phyloP scores from a whole-genome alignment of 208 protist genomes.

The Trypanosoma platydactyli region DNA sequence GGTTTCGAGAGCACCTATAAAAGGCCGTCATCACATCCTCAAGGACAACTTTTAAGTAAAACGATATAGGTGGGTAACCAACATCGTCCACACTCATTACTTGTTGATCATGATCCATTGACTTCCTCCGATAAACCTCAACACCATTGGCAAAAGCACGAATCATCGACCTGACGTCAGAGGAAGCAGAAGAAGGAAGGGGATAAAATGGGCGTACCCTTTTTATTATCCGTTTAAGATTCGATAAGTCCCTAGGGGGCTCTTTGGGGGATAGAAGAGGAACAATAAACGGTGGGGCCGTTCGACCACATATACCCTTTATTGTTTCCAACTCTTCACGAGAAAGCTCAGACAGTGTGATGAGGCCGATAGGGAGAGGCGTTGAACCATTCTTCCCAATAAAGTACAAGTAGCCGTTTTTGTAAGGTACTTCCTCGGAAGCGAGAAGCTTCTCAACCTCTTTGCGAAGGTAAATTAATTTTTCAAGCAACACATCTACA shows the following conservation, averaged over 20 bases:
- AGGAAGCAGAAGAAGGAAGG: slow-evolving; percentile 15
- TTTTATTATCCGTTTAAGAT: neutral
- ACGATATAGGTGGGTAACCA: slow-evolving; percentile 20
- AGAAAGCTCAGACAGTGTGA: slow-evolving; percentile 12
- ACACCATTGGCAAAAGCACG: slow-evolving; percentile 5
- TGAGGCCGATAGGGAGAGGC: slow-evolving; percentile 20
- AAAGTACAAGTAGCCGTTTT: slow-evolving; percentile 25
- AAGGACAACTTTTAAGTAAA: slow-evolving; percentile 17
- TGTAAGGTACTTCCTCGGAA: neutral
- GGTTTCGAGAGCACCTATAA: neutral
- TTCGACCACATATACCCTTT: slow-evolving; percentile 8
- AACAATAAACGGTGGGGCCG: slow-evolving; percentile 11
- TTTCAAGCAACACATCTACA: slow-evolving; percentile 16
- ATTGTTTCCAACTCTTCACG: slow-evolving; percentile 1
- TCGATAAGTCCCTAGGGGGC: neutral
- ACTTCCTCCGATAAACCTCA: neutral
- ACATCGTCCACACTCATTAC: neutral
- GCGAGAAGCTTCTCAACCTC: slow-evolving; percentile 7
- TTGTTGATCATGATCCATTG: neutral
- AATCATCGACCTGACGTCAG: slow-evolving; percentile 12
- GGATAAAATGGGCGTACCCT: slow-evolving; percentile 11
- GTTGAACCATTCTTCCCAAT: slow-evolving; percentile 3
- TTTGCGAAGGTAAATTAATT: slow-evolving; percentile 5
- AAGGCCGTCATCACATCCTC: neutral
- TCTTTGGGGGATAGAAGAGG: neutral